phyloP scores from a whole-genome alignment of 495 filamentous ascomycete genomes.

The Baudoinia panamericana region DNA sequence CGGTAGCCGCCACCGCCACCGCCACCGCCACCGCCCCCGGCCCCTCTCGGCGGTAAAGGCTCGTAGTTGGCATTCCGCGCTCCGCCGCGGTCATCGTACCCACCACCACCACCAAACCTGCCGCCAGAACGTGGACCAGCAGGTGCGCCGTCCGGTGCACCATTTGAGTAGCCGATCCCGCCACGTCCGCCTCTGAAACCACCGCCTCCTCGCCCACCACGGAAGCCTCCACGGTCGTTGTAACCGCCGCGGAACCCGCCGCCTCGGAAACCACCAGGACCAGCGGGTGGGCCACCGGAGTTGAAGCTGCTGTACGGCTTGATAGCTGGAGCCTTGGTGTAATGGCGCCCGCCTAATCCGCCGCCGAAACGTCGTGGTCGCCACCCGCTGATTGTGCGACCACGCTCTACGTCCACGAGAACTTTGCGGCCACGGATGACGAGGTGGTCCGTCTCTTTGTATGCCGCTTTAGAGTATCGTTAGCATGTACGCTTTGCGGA shows the following conservation, averaged over 20 bases:
- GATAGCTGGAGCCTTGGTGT: constrained; percentile 70
- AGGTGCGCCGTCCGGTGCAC: constrained; percentile 60
- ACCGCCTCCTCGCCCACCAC: constrained; percentile 23
- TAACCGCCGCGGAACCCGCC: constrained; percentile 38
- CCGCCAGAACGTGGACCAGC: constrained; percentile 57
- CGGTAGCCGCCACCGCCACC: constrained; percentile 43
- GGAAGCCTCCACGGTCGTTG: constrained; percentile 38
- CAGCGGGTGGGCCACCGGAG: constrained; percentile 46
- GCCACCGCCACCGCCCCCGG: constrained; percentile 33
- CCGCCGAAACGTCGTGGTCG: constrained; percentile 84
- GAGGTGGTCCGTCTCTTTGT: constrained; percentile 81
- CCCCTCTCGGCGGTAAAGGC: constrained; percentile 46
- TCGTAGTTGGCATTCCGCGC: constrained; percentile 57
- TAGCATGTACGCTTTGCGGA: too few relatives aligned
- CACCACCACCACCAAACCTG: constrained; percentile 34
- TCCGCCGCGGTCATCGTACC: constrained; percentile 40
- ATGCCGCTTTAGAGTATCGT: constrained; percentile 44
- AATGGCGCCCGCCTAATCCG: constrained; percentile 81
- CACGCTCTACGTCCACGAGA: constrained; percentile 91
- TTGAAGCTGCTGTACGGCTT: constrained; percentile 49
- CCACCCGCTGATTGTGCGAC: constrained; percentile 89
- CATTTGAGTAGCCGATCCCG: constrained; percentile 37
- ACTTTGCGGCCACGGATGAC: constrained; percentile 84
- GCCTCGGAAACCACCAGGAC: constrained; percentile 58
- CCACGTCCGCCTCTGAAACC: constrained; percentile 37